phyloP scores from a whole-genome alignment of 495 filamentous ascomycete genomes.

The Podospora conica region DNA sequence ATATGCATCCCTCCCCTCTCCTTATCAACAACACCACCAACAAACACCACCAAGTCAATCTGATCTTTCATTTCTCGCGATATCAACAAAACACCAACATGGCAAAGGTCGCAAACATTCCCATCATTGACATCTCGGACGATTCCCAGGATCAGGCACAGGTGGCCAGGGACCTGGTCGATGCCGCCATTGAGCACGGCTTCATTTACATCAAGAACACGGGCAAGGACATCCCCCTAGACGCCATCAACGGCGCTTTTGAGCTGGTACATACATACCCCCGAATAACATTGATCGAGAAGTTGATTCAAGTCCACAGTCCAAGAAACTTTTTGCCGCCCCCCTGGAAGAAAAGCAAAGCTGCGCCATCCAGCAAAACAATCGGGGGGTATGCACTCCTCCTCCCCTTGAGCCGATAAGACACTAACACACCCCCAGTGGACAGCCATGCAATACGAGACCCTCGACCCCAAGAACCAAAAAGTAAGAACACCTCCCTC shows the following conservation, averaged over 20 bases:
- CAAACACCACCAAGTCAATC: background rate
- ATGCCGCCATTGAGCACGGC: constrained; percentile 73
- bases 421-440: constrained; percentile 41
- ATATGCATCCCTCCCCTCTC: background rate
- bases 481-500: constrained; percentile 46
- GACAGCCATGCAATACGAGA: constrained; percentile 83
- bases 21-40: background rate
- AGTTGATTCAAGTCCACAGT: constrained; percentile 44
- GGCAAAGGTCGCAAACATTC: constrained; percentile 54
- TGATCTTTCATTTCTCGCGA: background rate
- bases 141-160: constrained; percentile 43
- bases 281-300: no score
- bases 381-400: constrained; percentile 53
- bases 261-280: constrained; percentile 63
- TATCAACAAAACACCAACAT: constrained; percentile 20
- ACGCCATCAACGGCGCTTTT: constrained; percentile 69
- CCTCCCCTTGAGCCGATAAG: background rate
- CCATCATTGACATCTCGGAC: constrained; percentile 72
- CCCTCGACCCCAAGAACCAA: constrained; percentile 76
- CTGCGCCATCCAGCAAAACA: constrained; percentile 69
- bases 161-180: constrained; percentile 65
- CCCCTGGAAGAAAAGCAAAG: constrained; percentile 64
- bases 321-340: constrained; percentile 68
- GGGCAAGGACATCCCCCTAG: constrained; percentile 56
- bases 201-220: constrained; percentile 80